A percentile compares a stretch with the other conserved stretches of the same genome.
Conservation (phyloP, 1,284 basidiomycete species). For the Sporisorium iseilematis-ciliati region DNA sequence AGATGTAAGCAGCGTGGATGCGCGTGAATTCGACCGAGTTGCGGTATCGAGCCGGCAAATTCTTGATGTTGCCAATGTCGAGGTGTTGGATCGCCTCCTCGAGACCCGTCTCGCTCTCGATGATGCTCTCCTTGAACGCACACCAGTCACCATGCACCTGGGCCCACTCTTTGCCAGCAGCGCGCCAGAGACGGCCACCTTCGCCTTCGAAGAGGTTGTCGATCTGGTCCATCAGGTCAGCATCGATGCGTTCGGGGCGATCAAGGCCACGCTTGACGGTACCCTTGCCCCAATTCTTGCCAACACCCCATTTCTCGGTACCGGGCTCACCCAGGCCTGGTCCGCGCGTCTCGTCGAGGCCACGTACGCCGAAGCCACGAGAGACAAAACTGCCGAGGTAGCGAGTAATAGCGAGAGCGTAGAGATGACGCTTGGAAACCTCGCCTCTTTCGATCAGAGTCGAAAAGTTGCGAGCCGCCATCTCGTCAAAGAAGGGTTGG, state of each 20-base stretch:
- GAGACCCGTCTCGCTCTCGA: slow-evolving; percentile 66
- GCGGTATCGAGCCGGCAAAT: slow-evolving; percentile 61
- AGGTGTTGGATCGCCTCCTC: slow-evolving; percentile 62
- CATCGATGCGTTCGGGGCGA: slow-evolving; percentile 56
- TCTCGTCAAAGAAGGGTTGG: slow-evolving; percentile 66
- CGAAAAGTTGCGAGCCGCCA: slow-evolving; percentile 59
- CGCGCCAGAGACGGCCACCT: slow-evolving; percentile 54
- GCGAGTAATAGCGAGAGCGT: slow-evolving; percentile 55
- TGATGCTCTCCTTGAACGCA: slow-evolving; percentile 65
- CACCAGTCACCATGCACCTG: slow-evolving; percentile 56
- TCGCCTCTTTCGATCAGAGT: slow-evolving; percentile 63
- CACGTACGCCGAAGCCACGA: slow-evolving; percentile 66
- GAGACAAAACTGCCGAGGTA: slow-evolving; percentile 66
- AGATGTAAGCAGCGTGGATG: slow-evolving; percentile 62
- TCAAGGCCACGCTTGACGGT: slow-evolving; percentile 69
- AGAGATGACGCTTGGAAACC: slow-evolving; percentile 60
- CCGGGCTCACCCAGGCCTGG: slow-evolving; percentile 65
- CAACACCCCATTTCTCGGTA: slow-evolving; percentile 66
- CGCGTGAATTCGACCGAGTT: slow-evolving; percentile 66
- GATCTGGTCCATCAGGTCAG: slow-evolving; percentile 49
- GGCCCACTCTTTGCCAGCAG: slow-evolving; percentile 60
- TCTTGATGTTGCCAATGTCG: slow-evolving; percentile 60
- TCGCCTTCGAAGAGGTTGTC: slow-evolving; percentile 59
- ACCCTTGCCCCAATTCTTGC: slow-evolving; percentile 68
- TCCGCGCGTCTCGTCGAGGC: slow-evolving; percentile 62